These are phyloP conservation scores for Hemileia vastatrix DNA, from an alignment of 1,284 basidiomycete species.

Conservation along the genomic window DNA sequence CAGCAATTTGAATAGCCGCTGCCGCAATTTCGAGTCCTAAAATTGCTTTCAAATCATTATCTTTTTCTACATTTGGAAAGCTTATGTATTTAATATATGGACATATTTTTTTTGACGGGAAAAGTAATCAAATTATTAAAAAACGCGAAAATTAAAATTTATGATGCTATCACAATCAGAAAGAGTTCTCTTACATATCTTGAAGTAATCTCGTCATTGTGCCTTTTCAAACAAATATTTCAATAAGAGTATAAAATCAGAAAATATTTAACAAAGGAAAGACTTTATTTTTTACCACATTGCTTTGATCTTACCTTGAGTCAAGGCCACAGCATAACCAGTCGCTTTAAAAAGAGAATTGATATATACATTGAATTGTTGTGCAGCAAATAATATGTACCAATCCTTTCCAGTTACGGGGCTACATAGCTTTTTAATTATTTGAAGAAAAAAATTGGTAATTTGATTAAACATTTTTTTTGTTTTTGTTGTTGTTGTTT, in stretches of 20 bases:
- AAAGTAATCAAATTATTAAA: neutral
- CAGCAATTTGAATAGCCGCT: conserved; percentile 10
- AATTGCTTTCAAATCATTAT: conserved; percentile 7
- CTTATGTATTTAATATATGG: too few relatives aligned
- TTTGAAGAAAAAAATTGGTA: neutral
- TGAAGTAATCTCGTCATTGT: neutral
- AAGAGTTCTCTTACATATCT: conserved; percentile 9
- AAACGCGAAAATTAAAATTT: neutral
- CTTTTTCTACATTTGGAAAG: conserved; percentile 2
- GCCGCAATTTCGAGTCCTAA: neutral
- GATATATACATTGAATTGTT: conserved; percentile 9
- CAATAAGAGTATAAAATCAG: too few relatives aligned
- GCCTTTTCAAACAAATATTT: neutral
- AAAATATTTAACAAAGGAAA: neutral
- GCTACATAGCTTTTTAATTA: conserved; percentile 19
- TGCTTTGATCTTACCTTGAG: conserved; percentile 7
- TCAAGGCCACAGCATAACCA: conserved; percentile 11
- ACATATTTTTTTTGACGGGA: too few relatives aligned
- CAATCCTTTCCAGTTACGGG: conserved; percentile 16
- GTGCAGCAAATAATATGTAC: conserved; percentile 20
- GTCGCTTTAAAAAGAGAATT: conserved; percentile 7
- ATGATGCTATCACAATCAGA: too few relatives aligned
- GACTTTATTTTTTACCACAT: neutral
- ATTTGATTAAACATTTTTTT: neutral
- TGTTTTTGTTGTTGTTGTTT: neutral